Evolutionary conservation across 768 basidiomycete genomes (phyloP), one percentile per base, ranked within the genome.

Genomic region (Chalciporus piperatus): DNA sequence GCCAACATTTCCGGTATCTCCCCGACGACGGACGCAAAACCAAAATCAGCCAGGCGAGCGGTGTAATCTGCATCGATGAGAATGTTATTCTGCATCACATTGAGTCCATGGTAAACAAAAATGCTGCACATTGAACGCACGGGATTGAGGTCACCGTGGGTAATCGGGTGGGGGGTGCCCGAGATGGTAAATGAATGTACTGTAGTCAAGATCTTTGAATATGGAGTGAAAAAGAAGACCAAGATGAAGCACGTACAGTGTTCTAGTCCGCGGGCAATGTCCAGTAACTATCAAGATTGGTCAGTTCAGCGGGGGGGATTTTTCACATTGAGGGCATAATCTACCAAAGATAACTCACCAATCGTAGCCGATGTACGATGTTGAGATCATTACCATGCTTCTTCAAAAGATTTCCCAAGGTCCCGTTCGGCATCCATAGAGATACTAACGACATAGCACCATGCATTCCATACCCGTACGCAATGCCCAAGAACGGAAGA

Each of bases 31-130:
- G 74, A 72, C 13, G 67, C 66, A 44, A 60, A 43, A 5, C 76
- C 76, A 50, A 78, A 78, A 51, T 77, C 76, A 41, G 71, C 69
- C 7, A 80, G 57, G 10, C 69, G 65, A 0, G 71, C 76, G n/a
- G 68, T 70, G 27, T 69, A 57, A 4, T 52, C 25, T 17, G 17
- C 53, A 16, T 57, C 54, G 6, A 55, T 19, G 22, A 59, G 50
- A 12, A 62, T 45, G 11, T 62, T 58, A 1, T 48, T 51, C 58
- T 61, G 17, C 12, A 6, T 65, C 20, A n/a, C n/a, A n/a, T n/a
- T n/a, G n/a, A n/a, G n/a, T n/a, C n/a, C n/a, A n/a, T n/a, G n/a
- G n/a, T n/a, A n/a, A n/a, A n/a, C n/a, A n/a, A n/a, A n/a, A n/a
- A n/a, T n/a, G n/a, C n/a, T n/a, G n/a, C n/a, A n/a, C n/a, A 6